Base-by-base conservation (phyloP, 2,329 filamentous ascomycete genomes). In the Fusarium sambucinum region DNA sequence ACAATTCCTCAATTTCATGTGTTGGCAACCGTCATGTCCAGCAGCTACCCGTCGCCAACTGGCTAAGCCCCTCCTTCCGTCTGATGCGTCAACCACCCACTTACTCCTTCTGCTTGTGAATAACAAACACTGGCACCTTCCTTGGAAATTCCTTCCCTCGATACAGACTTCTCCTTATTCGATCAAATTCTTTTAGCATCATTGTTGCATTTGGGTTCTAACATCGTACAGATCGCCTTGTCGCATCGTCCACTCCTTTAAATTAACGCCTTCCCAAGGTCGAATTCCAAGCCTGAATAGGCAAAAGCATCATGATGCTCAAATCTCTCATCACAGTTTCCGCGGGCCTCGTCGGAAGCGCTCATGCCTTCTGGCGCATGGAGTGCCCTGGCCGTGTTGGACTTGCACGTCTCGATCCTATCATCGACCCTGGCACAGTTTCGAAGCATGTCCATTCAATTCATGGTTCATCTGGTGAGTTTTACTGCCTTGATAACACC, bases 341-440 rank as follows among this genome's bases (percentile, higher is more conserved):
- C 19, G 76, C 74, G 42, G 76, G 75, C 70, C 73, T 81, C 30
- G 66, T 80, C 37, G 76, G 76, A 40, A 70, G 80, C 59, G 84
- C 83, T 46, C 76, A 85, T 71, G 94, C 91, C 62, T 97, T 97
- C 80, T 97, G 92, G 92, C 92, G 94, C 76, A 92, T 97, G 86
- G 91, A 93, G 73, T 97, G 93, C 79, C 90, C 87, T 71, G 89
- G 89, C 57, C 85, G 86, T 46, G 83, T 89, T 69, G 92, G 89
- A 66, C 77, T 92, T 59, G 91, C 88, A 50, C 87, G 92, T 59
- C 83, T 97, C 40, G 93, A 97, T 76, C 93, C 93, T 19, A 83
- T 97, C 57, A 84, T 96, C 57, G 84, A 87, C 60, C 86, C 85
- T 4, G 89, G 88, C 50, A 72, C 74, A 21, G 66, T 88, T 33